Evolutionary conservation across 345 rosid species (phyloP).

Genomic region (Pistacia vera): DNA sequence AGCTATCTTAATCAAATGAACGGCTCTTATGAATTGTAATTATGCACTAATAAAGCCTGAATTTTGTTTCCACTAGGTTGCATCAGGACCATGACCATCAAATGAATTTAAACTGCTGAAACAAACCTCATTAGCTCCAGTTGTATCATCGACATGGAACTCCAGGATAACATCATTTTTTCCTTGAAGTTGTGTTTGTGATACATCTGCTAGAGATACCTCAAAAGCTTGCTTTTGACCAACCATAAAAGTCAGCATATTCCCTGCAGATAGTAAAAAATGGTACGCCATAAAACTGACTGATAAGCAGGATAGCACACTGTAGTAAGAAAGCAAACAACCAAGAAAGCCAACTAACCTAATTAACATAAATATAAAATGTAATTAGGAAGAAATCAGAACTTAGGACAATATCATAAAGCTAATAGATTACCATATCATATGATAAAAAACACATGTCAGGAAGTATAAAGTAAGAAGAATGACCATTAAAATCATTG

Average conservation of each 20-base stretch:
- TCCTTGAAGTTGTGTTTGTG: constrained; percentile 90
- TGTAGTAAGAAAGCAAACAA: neutral
- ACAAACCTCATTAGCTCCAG: constrained; percentile 95
- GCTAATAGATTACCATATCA: neutral
- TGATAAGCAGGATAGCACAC: neutral
- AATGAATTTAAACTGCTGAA: neutral
- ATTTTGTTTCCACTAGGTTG: neutral
- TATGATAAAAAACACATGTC: neutral
- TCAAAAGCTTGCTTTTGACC: constrained; percentile 96
- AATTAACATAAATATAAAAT: neutral
- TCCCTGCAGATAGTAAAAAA: constrained; percentile 48
- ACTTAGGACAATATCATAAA: neutral
- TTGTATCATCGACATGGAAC: constrained; percentile 96
- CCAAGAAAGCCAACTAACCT: neutral
- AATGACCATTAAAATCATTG: neutral
- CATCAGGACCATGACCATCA: neutral
- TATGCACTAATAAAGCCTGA: neutral
- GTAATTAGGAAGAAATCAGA: neutral
- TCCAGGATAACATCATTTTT: constrained; percentile 91
- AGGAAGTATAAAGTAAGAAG: neutral
- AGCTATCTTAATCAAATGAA: neutral
- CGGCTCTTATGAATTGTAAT: neutral
- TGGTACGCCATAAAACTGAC: neutral
- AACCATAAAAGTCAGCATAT: constrained; percentile 77
- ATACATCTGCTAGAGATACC: constrained; percentile 85